A percentile compares a stretch with the other conserved stretches of the same genome.
These are phyloP conservation scores for Microcera coccophila DNA, from an alignment of 2,329 filamentous ascomycete genomes.

Conservation along the genomic window DNA sequence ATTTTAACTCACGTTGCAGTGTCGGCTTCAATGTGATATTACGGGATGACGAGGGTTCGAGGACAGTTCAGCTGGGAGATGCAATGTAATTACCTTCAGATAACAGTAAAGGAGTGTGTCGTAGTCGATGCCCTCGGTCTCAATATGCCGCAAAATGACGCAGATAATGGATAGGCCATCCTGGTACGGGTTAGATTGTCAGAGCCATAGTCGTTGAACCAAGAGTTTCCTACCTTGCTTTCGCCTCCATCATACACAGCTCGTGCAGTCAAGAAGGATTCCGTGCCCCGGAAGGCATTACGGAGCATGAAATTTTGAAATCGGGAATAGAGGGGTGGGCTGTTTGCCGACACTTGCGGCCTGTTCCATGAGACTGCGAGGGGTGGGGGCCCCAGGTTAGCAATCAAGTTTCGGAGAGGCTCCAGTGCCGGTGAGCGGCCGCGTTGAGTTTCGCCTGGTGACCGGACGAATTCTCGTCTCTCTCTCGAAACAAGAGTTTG, in stretches of 20 bases:
- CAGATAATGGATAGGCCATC: constrained; percentile 67
- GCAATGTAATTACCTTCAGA: constrained; percentile 50
- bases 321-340: constrained; percentile 60
- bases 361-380: constrained; percentile 67
- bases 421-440: constrained; percentile 56
- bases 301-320: constrained; percentile 72
- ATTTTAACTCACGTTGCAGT: no score
- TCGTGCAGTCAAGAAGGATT: constrained; percentile 60
- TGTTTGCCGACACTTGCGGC: constrained; percentile 61
- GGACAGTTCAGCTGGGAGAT: background rate
- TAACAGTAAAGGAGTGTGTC: constrained; percentile 65
- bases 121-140: constrained; percentile 61
- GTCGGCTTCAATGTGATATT: no score
- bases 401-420: constrained; percentile 57
- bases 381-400: constrained; percentile 63
- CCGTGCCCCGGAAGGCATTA: constrained; percentile 62
- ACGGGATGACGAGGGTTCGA: no score
- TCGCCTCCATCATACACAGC: constrained; percentile 69
- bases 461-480: constrained; percentile 52
- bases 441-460: constrained; percentile 50
- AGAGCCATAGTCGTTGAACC: no score
- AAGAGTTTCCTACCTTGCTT: constrained; percentile 50
- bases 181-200: constrained; percentile 38
- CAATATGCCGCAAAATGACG: constrained; percentile 64
- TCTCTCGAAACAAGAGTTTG: constrained; percentile 61